Conservation (phyloP, 1,284 basidiomycete species). For the Singerocomus inundabilis region DNA sequence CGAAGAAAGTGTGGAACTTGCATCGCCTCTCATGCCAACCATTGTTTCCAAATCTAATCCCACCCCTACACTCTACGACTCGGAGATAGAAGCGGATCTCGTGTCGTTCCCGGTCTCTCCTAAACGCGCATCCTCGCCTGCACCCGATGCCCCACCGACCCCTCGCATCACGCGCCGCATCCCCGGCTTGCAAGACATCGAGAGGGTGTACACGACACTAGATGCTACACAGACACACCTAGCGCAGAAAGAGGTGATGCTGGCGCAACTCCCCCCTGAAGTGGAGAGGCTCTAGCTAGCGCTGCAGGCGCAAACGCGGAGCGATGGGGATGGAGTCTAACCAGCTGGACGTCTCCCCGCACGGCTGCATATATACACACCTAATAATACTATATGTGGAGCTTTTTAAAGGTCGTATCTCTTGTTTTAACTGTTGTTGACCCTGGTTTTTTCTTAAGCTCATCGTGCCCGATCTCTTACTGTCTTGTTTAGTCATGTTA, state of each 20-base stretch:
- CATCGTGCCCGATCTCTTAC: too few species aligned
- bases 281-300: conserved; percentile 18
- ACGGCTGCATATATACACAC: too few species aligned
- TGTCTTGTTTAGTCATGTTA: too few species aligned
- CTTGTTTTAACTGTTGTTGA: too few species aligned
- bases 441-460: too few species aligned
- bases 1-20: conserved; percentile 57
- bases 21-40: conserved; percentile 51
- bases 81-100: conserved; percentile 15
- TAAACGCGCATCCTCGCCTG: conserved; percentile 15
- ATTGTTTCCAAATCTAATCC: conserved; percentile 6
- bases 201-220: conserved; percentile 19
- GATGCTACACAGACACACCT: conserved; percentile 19
- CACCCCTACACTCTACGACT: not conserved
- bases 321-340: not conserved
- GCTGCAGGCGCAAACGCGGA: not conserved
- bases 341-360: too few species aligned
- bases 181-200: conserved; percentile 14
- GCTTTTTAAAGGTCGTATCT: too few species aligned
- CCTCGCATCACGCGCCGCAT: not conserved
- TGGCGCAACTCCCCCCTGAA: conserved; percentile 21
- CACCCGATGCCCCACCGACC: not conserved
- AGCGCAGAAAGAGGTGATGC: conserved; percentile 21
- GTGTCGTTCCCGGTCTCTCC: conserved; percentile 30
- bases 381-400: too few species aligned